These are phyloP conservation scores for Gastrolobium villosum DNA, from an alignment of 306 rosid species.

Conservation along the genomic window DNA sequence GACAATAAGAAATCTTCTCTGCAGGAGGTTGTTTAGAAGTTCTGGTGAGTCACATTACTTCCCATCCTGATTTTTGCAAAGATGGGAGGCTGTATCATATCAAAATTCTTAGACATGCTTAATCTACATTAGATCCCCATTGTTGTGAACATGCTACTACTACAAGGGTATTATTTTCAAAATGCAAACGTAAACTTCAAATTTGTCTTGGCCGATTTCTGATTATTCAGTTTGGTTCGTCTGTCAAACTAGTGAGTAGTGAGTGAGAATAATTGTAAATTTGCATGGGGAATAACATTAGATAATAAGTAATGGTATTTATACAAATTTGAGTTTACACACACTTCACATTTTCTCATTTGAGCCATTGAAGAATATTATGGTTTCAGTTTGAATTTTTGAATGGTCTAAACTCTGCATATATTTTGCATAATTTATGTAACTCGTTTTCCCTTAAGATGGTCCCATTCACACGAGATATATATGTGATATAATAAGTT, in stretches of 20 bases:
- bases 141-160: neutral
- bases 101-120: slow-evolving; percentile 34
- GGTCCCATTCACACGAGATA: neutral
- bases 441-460: neutral
- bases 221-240: slow-evolving; percentile 4
- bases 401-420: neutral
- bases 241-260: neutral
- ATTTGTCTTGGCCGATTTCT: neutral
- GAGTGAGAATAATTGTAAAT: neutral
- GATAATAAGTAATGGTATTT: neutral
- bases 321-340: neutral
- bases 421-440: neutral
- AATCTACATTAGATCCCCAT: slow-evolving; percentile 9
- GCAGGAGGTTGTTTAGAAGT: slow-evolving; percentile 54
- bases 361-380: neutral
- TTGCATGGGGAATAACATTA: neutral
- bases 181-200: slow-evolving; percentile 21
- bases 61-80: slow-evolving; percentile 42
- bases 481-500: too few relatives aligned
- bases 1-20: slow-evolving; percentile 64
- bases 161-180: slow-evolving; percentile 5
- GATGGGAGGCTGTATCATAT: slow-evolving; percentile 48
- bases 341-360: neutral
- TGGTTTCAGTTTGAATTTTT: neutral
- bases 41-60: slow-evolving; percentile 35